Evolutionary conservation across 129 eudicot genomes (phyloP).

Genomic region (Tagetes erecta): DNA sequence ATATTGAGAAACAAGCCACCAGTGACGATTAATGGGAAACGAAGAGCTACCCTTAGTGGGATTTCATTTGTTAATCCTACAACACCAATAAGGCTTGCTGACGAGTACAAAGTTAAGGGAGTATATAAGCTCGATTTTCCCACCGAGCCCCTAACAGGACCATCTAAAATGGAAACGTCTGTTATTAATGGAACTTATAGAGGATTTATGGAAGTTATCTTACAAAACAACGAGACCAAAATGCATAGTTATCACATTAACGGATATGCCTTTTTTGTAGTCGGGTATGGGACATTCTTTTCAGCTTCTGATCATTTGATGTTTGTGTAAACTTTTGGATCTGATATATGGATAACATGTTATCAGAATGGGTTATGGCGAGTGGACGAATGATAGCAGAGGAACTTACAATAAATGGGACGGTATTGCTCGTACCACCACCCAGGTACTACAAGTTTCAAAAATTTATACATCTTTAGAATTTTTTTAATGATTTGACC

Average conservation of each 20-base stretch:
- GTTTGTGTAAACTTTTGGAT: neutral
- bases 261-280: slow-evolving; percentile 85
- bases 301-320: neutral
- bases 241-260: slow-evolving; percentile 77
- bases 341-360: neutral
- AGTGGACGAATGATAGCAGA: slow-evolving; percentile 82
- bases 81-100: slow-evolving; percentile 88
- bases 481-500: too few species aligned
- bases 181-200: slow-evolving; percentile 83
- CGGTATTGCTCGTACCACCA: slow-evolving; percentile 78
- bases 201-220: slow-evolving; percentile 79
- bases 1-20: slow-evolving; percentile 64
- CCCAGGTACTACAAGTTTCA: slow-evolving; percentile 48
- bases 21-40: slow-evolving; percentile 60
- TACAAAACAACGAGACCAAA: slow-evolving; percentile 83
- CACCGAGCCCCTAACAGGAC: slow-evolving; percentile 62
- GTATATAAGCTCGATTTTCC: slow-evolving; percentile 77
- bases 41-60: slow-evolving; percentile 70
- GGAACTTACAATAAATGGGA: slow-evolving; percentile 97
- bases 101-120: slow-evolving; percentile 63
- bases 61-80: slow-evolving; percentile 77
- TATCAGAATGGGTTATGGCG: slow-evolving; percentile 88
- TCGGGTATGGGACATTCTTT: slow-evolving; percentile 53
- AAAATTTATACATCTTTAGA: neutral
- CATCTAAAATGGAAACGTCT: slow-evolving; percentile 69